Evolutionary conservation across 2,329 filamentous ascomycete species (phyloP), one percentile per base, ranked within the genome.

Genomic region (Neoarthrinium moseri): DNA sequence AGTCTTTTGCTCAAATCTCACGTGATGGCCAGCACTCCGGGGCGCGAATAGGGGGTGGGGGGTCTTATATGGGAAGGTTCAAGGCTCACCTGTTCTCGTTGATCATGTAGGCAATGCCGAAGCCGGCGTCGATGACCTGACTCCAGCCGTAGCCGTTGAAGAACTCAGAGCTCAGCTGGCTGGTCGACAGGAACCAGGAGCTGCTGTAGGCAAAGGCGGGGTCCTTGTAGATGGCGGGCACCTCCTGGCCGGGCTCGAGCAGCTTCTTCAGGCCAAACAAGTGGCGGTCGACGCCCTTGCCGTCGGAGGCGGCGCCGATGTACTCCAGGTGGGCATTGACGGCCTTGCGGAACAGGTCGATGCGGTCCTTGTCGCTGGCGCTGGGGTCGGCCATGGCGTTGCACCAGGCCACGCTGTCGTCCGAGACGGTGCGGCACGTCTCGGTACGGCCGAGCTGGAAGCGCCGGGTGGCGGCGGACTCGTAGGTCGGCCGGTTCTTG

Each of bases 111-210:
- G 94, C 94, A 63, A 99, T 95, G 54, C 94, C 94, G 71, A 94
- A 99, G 23, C 94, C 94, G 50, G 87, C 89, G 62, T 97, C 91
- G 45, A 97, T 87, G 43, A 99, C 94, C 74, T 99, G 92, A 64
- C 88, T 94, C 94, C 94, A 99, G 36, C 94, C 94, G 69, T 99
- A 99, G 20, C 95, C 94, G 66, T 99, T 99, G 72, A 97, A 99
- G 77, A 89, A 96, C 74, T 99, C 95, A 26, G 86, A 91, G 70
- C 87, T 94, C 65, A 99, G 74, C 74, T 99, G 95, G 50, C 84
- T 90, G 22, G 85, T 90, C 22, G 86, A 92, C 48, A 99, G 76
- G 71, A 84, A 96, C 94, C 94, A 99, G 12, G 86, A 90, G 61
- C 79, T 75, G 48, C 86, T 91, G 75, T 97, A 99, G 4, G 71